Conservation (phyloP, 2,329 filamentous ascomycete genomes). For the Chaetomium olivaceum region DNA sequence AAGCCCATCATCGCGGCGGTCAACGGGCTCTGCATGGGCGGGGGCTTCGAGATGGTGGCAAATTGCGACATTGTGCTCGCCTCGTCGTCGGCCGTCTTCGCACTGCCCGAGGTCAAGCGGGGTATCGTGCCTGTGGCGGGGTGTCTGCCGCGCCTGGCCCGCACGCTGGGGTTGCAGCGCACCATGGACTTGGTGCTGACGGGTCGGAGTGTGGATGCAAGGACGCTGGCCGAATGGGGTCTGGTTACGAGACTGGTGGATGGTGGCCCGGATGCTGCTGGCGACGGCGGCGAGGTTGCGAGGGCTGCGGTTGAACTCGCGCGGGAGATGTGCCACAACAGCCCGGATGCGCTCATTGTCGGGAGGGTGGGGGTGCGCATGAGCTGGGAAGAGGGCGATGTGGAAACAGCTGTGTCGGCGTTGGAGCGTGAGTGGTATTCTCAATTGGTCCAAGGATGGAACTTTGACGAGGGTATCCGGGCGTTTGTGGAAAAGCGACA, state of each 20-base stretch:
- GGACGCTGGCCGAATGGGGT: constrained; percentile 64
- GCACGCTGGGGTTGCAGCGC: constrained; percentile 66
- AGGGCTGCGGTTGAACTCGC: constrained; percentile 63
- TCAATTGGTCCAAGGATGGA: constrained; percentile 31
- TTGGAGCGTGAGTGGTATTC: constrained; percentile 33
- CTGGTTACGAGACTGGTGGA: constrained; percentile 65
- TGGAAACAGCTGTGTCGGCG: constrained; percentile 32
- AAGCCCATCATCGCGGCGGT: constrained; percentile 77
- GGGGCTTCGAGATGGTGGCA: constrained; percentile 71
- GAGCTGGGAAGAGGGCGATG: constrained; percentile 62
- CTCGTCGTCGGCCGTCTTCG: constrained; percentile 58
- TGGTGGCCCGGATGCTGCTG: constrained; percentile 8
- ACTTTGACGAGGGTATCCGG: constrained; percentile 36
- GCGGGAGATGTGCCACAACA: constrained; percentile 61
- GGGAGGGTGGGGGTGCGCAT: constrained; percentile 68
- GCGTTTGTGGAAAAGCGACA: constrained; percentile 35
- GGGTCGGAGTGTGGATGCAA: constrained; percentile 59
- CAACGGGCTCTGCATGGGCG: constrained; percentile 72
- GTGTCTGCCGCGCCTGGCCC: constrained; percentile 65
- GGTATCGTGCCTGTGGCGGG: constrained; percentile 72
- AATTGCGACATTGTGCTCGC: constrained; percentile 72
- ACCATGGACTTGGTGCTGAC: constrained; percentile 73
- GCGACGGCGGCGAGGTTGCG: constrained; percentile 51
- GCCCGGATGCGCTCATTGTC: constrained; percentile 74
- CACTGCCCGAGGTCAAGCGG: constrained; percentile 68